A percentile compares a stretch with the other conserved stretches of the same genome.
phyloP scores from a whole-genome alignment of 805 yeast species.

The Ogataea degrootiae region DNA sequence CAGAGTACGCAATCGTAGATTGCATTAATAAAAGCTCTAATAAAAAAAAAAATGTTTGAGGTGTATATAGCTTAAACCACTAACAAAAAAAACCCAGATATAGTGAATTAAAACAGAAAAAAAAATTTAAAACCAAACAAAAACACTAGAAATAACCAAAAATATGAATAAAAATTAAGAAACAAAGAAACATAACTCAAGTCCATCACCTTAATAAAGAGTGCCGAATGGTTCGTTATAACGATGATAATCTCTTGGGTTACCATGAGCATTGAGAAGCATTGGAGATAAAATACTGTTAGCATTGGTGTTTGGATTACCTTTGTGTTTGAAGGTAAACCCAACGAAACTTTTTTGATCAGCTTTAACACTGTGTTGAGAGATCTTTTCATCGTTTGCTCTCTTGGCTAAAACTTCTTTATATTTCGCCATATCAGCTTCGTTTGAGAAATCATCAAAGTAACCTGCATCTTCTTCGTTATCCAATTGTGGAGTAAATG shows the following conservation, averaged over 20 bases:
- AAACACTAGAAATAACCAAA: not conserved
- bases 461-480: slow-evolving; percentile 98
- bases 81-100: no score
- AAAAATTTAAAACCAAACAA: no score
- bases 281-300: slow-evolving; percentile 31
- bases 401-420: slow-evolving; percentile 95
- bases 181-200: not conserved
- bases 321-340: slow-evolving; percentile 88
- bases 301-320: slow-evolving; percentile 47
- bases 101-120: no score
- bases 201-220: slow-evolving; percentile 19
- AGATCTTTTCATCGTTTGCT: slow-evolving; percentile 73
- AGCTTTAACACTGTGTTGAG: slow-evolving; percentile 57
- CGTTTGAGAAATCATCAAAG: slow-evolving; percentile 95
- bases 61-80: no score
- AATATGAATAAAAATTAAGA: not conserved
- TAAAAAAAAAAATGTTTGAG: no score
- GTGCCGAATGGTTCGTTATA: slow-evolving; percentile 33
- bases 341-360: slow-evolving; percentile 81
- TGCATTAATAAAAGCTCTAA: no score
- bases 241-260: slow-evolving; percentile 20
- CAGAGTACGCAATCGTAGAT: no score
- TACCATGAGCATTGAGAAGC: slow-evolving; percentile 20
- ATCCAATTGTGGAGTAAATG: slow-evolving; percentile 94
- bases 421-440: slow-evolving; percentile 95